Conservation (phyloP, 2,329 filamentous ascomycete species). For the Colletotrichum musicola region DNA sequence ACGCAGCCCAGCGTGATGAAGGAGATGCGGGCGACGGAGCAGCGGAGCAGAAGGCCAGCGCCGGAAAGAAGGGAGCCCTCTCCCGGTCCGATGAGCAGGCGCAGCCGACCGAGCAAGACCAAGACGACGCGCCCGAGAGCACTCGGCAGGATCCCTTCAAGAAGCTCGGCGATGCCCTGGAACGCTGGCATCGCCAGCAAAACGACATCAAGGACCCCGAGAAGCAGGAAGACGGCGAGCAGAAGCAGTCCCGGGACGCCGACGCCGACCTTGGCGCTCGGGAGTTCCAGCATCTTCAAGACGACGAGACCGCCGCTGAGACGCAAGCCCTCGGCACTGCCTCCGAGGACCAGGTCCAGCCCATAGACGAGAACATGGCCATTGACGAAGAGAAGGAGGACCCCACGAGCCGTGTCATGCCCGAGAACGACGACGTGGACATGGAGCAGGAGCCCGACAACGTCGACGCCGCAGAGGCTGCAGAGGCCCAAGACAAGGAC, state of each 20-base stretch:
- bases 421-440: constrained; percentile 62
- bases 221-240: constrained; percentile 64
- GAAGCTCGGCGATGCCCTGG: constrained; percentile 91
- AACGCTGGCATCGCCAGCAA: constrained; percentile 92
- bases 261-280: constrained; percentile 80
- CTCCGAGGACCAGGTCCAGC: constrained; percentile 86
- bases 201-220: constrained; percentile 80
- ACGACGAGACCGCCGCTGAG: constrained; percentile 85
- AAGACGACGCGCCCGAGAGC: constrained; percentile 59
- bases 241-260: constrained; percentile 61
- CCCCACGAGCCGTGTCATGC: constrained; percentile 60
- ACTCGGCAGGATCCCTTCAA: constrained; percentile 81
- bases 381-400: constrained; percentile 80
- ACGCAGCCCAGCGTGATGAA: constrained; percentile 73
- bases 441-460: constrained; percentile 62
- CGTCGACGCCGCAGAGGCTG: constrained; percentile 54
- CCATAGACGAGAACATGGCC: constrained; percentile 89
- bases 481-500: constrained; percentile 45
- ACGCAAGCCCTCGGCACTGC: constrained; percentile 92
- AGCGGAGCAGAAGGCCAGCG: constrained; percentile 72
- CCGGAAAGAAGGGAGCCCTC: constrained; percentile 72
- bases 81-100: constrained; percentile 61
- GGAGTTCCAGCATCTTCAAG: constrained; percentile 94
- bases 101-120: constrained; percentile 56
- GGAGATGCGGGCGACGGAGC: constrained; percentile 75